phyloP scores from a whole-genome alignment of 2,329 filamentous ascomycete species.

The Calonectria henricotiae region DNA sequence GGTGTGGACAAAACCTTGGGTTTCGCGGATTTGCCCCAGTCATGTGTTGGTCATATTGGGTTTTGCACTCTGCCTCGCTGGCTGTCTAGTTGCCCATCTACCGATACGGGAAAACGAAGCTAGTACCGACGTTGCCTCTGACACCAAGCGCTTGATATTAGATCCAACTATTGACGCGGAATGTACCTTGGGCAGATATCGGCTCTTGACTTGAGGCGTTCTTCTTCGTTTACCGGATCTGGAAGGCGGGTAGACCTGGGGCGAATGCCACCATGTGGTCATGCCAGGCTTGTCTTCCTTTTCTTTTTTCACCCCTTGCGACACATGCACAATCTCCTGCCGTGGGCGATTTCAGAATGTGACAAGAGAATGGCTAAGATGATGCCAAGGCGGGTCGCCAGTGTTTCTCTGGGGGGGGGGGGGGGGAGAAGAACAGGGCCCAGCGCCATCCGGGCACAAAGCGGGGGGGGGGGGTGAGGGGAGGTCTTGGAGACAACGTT shows the following conservation, averaged over 20 bases:
- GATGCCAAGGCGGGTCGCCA: conserved; percentile 47
- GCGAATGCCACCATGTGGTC: conserved; percentile 36
- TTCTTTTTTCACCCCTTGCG: conserved; percentile 26
- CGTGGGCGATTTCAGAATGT: conserved; percentile 31
- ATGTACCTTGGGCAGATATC: conserved; percentile 16
- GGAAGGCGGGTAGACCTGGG: conserved; percentile 5
- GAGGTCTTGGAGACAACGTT: too few species aligned
- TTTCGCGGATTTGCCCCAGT: not conserved
- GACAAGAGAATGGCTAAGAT: conserved; percentile 42
- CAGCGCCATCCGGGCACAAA: too few species aligned
- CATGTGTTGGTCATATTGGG: conserved; percentile 10
- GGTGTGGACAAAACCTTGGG: conserved; percentile 7
- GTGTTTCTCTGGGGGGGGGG: conserved; percentile 19
- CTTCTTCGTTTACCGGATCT: conserved; percentile 10
- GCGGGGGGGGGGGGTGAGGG: too few species aligned
- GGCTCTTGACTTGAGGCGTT: conserved; percentile 10
- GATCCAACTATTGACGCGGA: not conserved
- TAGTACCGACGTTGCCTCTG: conserved; percentile 30
- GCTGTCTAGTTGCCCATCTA: conserved; percentile 2
- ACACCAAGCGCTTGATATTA: not conserved
- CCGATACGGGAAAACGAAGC: conserved; percentile 27
- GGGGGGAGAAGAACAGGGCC: too few species aligned
- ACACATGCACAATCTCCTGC: conserved; percentile 36
- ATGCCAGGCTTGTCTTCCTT: conserved; percentile 25
- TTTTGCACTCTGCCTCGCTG: conserved; percentile 21